Evolutionary conservation across 73 alveolate species (phyloP).

Genomic region (Tetrahymena elliotti): DNA sequence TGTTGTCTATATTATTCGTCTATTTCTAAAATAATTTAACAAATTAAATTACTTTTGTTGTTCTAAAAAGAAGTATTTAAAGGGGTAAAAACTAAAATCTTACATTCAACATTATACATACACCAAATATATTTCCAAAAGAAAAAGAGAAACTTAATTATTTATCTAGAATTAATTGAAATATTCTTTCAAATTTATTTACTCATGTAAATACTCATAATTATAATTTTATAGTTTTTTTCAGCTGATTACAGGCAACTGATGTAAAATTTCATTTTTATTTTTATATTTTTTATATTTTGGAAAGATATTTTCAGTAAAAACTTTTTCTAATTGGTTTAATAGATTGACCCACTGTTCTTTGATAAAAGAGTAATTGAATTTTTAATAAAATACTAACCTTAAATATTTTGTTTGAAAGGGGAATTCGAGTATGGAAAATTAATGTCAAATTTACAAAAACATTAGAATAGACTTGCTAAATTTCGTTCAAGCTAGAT

Average conservation of each 20-base stretch:
- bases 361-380: too few relatives aligned
- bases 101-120: background rate
- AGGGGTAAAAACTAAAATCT: background rate
- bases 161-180: background rate
- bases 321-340: background rate
- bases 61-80: background rate
- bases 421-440: background rate
- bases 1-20: background rate
- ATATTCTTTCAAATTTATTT: background rate
- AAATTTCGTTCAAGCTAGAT: background rate
- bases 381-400: too few relatives aligned
- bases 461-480: background rate
- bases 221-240: too few relatives aligned
- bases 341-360: too few relatives aligned
- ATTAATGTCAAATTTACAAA: background rate
- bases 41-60: background rate
- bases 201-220: background rate
- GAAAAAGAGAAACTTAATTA: background rate
- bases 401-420: too few relatives aligned
- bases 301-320: background rate
- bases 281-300: too few relatives aligned
- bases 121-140: background rate
- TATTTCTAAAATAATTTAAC: too few relatives aligned
- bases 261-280: background rate
- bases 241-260: background rate